Evolutionary conservation across 805 yeast genomes (phyloP).

Genomic region (Candida qinlingensis): DNA sequence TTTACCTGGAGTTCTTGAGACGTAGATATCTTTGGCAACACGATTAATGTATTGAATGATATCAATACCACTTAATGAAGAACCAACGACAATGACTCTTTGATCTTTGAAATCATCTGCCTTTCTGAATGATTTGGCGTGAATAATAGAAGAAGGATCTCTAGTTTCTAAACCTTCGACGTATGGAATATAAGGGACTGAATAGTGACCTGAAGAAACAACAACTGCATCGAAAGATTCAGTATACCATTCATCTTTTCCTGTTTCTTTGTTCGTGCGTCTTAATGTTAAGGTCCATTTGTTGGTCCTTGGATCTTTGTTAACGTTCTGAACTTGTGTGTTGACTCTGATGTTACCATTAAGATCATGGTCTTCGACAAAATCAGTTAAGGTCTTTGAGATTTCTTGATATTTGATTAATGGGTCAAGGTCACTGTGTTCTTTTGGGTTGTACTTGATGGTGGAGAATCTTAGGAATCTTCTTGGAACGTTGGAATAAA

Average conservation of each 20-base stretch:
- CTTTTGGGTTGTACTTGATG: constrained; percentile 22
- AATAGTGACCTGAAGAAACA: constrained; percentile 55
- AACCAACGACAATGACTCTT: constrained; percentile 39
- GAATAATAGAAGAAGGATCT: constrained; percentile 40
- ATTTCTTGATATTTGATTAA: constrained; percentile 32
- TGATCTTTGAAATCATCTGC: constrained; percentile 34
- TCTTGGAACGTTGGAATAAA: constrained; percentile 37
- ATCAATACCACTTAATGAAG: constrained; percentile 37
- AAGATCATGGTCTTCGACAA: constrained; percentile 27
- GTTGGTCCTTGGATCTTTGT: constrained; percentile 23
- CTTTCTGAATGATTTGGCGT: constrained; percentile 44
- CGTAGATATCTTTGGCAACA: constrained; percentile 39
- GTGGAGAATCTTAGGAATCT: constrained; percentile 33
- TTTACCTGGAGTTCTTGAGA: constrained; percentile 67
- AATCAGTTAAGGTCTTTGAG: constrained; percentile 22
- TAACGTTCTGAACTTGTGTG: constrained; percentile 33
- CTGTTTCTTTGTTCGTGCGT: constrained; percentile 12
- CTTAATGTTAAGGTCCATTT: constrained; percentile 34
- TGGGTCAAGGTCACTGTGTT: constrained; percentile 26
- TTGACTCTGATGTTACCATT: constrained; percentile 29
- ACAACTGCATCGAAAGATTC: constrained; percentile 50
- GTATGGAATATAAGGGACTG: constrained; percentile 49
- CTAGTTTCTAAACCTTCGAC: constrained; percentile 38
- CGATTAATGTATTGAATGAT: constrained; percentile 37
- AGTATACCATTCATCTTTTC: constrained; percentile 35